A percentile compares a stretch with the other conserved stretches of the same genome.
Evolutionary conservation across 768 basidiomycete genomes (phyloP).

Genomic region (Rhodotorula graminis): DNA sequence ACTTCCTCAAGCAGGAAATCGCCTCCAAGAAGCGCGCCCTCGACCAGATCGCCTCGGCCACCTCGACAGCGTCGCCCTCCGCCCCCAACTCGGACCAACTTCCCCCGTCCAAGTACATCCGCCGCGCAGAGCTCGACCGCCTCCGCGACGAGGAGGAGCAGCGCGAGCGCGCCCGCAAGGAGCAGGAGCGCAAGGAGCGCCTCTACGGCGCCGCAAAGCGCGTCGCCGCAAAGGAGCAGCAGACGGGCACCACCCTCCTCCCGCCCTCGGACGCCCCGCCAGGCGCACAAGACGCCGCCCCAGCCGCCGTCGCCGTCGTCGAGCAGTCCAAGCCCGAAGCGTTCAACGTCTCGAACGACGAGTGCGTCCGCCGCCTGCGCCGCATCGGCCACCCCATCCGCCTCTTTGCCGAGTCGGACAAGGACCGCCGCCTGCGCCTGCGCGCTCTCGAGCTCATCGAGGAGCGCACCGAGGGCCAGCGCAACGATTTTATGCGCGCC

Average conservation of each 20-base stretch:
- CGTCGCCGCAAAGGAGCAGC: constrained; percentile 7
- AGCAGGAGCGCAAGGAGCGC: constrained; percentile 49
- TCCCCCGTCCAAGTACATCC: constrained; percentile 74
- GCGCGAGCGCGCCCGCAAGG: constrained; percentile 49
- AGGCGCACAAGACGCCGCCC: constrained; percentile 29
- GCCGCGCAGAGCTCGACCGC: constrained; percentile 80
- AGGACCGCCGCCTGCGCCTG: constrained; percentile 80
- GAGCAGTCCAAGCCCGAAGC: constrained; percentile 45
- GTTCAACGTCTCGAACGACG: constrained; percentile 91
- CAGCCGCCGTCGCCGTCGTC: constrained; percentile 42
- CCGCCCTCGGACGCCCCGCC: background rate
- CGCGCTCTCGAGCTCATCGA: constrained; percentile 93
- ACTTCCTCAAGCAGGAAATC: constrained; percentile 84
- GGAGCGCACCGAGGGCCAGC: constrained; percentile 59
- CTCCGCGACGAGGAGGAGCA: constrained; percentile 54
- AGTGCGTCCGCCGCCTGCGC: constrained; percentile 81
- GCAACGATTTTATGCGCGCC: constrained; percentile 73
- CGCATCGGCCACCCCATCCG: constrained; percentile 89
- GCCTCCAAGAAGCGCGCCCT: constrained; percentile 67
- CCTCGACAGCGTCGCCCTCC: constrained; percentile 3
- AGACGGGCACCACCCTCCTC: background rate
- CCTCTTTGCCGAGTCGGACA: constrained; percentile 90
- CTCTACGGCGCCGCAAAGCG: constrained; percentile 42
- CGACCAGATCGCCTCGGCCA: constrained; percentile 46
- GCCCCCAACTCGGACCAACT: constrained; percentile 9